Base-by-base conservation (phyloP, 1,139 yeast genomes). In the Kodamaea plutei region DNA sequence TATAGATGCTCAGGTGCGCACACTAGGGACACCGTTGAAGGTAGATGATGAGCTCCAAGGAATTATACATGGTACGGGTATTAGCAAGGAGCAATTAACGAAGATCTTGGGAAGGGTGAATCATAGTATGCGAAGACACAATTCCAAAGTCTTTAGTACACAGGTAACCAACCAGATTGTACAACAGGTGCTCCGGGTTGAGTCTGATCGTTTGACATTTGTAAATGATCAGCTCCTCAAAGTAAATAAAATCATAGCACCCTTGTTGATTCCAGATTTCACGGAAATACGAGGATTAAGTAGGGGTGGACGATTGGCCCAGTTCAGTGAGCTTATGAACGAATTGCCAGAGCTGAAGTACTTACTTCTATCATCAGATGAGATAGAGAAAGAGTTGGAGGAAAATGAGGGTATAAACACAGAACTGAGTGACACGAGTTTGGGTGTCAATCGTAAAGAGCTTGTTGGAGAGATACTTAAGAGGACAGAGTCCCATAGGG, bases 321-420 rank as follows among this genome's bases (percentile, higher is more conserved):
- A 56, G 30, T 46, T 64, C 15, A 48, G 44, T 9, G 41, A 39
- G 4, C 39, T 63, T 35, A 47, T 61, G 5, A 30, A 37, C 1
- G 63, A 59, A 24, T 48, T 66, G 25, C 73, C 73, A 0, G 63
- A 60, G 30, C 38, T 54, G 6, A 53, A 53, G 38, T 59, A 62
- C 35, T 45, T 65, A 26, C 38, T 58, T 13, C 34, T 33, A 7
- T 24, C 23, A 3, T 36, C 31, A 9, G 33, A 37, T 2, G 28
- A 15, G 8, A 15, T 9, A 7, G 45, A 38, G 9, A 7, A 9
- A 17, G 20, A 17, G 9, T n/a, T 11, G 9, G 14, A 22, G 10
- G 25, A 22, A 8, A 11, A 13, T 22, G 8, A 8, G 25, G 10
- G 14, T 22, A 11, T 9, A 11, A 22, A 22, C 8, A 3, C 10